These are phyloP conservation scores for Bipolaris bicolor DNA, from an alignment of 2,329 filamentous ascomycete species.

Conservation along the genomic window DNA sequence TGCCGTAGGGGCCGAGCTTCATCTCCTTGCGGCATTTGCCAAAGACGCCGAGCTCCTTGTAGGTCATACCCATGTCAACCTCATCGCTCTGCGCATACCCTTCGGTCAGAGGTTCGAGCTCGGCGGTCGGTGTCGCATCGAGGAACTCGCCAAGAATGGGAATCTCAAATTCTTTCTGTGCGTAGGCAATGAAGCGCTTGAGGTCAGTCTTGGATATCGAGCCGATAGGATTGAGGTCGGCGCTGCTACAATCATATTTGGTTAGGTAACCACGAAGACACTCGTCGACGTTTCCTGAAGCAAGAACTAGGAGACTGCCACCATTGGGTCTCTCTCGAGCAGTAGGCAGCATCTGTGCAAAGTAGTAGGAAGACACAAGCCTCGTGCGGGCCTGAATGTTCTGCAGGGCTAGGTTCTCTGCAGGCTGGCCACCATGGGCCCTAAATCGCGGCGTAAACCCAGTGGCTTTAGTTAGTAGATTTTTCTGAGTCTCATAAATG, in stretches of 20 bases:
- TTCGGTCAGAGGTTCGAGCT: constrained; percentile 68
- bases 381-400: constrained; percentile 47
- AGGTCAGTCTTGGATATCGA: constrained; percentile 70
- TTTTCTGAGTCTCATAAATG: constrained; percentile 65
- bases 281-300: constrained; percentile 67
- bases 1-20: constrained; percentile 57
- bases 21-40: constrained; percentile 61
- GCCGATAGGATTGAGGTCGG: constrained; percentile 63
- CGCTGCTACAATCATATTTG: constrained; percentile 70
- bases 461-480: constrained; percentile 64
- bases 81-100: constrained; percentile 60
- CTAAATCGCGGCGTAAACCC: constrained; percentile 67
- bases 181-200: constrained; percentile 73
- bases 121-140: constrained; percentile 53
- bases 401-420: constrained; percentile 58
- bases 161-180: constrained; percentile 59
- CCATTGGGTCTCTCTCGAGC: constrained; percentile 63
- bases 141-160: constrained; percentile 72
- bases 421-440: constrained; percentile 66
- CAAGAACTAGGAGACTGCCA: constrained; percentile 68
- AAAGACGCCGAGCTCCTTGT: constrained; percentile 61
- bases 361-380: constrained; percentile 70
- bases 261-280: constrained; percentile 65
- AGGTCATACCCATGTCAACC: constrained; percentile 57
- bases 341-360: constrained; percentile 67